Base-by-base conservation (phyloP, 2,329 filamentous ascomycete species). In the Clonostachys byssicola region DNA sequence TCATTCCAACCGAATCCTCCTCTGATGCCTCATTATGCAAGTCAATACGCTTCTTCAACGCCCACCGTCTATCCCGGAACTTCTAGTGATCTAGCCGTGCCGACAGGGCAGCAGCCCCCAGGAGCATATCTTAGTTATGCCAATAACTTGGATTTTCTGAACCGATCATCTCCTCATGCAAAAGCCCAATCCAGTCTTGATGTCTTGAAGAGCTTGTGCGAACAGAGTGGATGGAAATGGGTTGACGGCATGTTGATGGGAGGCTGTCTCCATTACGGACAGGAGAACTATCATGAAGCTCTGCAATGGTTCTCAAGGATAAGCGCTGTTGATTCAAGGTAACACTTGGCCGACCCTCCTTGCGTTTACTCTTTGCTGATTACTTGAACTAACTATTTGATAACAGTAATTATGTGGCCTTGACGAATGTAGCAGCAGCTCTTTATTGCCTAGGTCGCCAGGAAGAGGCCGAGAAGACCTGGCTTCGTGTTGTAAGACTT, bases 391-490 rank as follows among this genome's bases (percentile, higher is more conserved):
- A 30, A 30, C 23, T 30, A 30, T 30, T 30, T 10, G 4, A 30
- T 30, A 12, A 16, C 57, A 89, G 86, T 57, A 89, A 96, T 63
- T 87, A 96, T 43, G 94, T 99, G 70, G 91, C 92, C 18, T 86
- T 94, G 40, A 96, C 92, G 18, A 97, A 97, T 63, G 81, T 95
- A 51, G 94, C 92, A 18, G 92, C 92, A 18, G 91, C 92, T 2
- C 73, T 96, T 20, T 84, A 96, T 55, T 91, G 91, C 48, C 77
- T 97, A 10, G 85, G 89, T 51, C 84, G 87, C 49, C 86, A 86
- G 49, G 79, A 86, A 43, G 92, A 97, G 59, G 94, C 94, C 7
- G 86, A 96, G 61, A 78, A 83, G 49, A 80, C 91, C 60, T 99
- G 94, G 94, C 74, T 86, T 53, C 82, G 80, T 51, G 91, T 91